These are phyloP conservation scores for Neonothopanus nambi DNA, from an alignment of 1,284 basidiomycete species.

Conservation along the genomic window DNA sequence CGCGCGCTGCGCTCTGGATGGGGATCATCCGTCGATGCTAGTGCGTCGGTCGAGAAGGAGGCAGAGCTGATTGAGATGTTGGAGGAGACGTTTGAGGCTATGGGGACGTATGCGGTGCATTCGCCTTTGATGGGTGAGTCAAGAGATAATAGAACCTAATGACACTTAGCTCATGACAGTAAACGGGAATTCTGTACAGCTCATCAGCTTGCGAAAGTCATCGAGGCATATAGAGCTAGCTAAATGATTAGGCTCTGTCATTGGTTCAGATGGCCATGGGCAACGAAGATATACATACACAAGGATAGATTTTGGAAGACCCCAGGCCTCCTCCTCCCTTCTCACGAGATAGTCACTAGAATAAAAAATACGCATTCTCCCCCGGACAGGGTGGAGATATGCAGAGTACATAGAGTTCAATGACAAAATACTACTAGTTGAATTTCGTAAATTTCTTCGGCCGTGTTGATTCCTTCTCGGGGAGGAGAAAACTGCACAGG, in stretches of 20 bases:
- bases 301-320: too few relatives aligned
- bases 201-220: background rate
- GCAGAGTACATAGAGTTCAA: too few relatives aligned
- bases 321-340: too few relatives aligned
- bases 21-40: background rate
- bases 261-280: too few relatives aligned
- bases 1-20: background rate
- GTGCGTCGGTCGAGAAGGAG: background rate
- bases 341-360: too few relatives aligned
- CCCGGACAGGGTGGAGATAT: too few relatives aligned
- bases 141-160: background rate
- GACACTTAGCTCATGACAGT: background rate
- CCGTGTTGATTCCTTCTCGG: too few relatives aligned
- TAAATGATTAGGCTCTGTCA: background rate
- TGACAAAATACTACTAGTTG: too few relatives aligned
- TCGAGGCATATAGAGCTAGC: background rate
- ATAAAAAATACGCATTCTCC: too few relatives aligned
- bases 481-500: too few relatives aligned
- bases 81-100: background rate
- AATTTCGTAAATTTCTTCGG: too few relatives aligned
- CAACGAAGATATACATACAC: too few relatives aligned
- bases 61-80: background rate
- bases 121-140: slow-evolving; percentile 3
- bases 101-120: background rate
- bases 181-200: background rate